Percentiles rank a stretch among this genome's conserved stretches.
phyloP scores from a whole-genome alignment of 306 rosid genomes.

The Citrullus colocynthis region DNA sequence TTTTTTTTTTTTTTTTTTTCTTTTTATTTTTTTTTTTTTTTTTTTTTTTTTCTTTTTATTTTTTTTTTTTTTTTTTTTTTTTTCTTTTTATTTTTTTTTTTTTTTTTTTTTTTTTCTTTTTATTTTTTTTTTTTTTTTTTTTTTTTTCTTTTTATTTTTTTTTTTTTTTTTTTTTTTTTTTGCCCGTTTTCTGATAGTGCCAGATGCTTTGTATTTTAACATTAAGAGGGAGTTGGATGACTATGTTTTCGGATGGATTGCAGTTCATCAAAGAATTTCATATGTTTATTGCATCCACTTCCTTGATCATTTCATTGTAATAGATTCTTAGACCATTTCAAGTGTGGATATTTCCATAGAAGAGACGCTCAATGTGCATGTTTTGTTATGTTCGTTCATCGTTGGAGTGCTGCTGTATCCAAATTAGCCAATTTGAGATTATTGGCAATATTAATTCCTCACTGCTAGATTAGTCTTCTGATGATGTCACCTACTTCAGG shows the following conservation, averaged over 20 bases:
- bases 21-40: background rate
- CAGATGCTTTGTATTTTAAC: background rate
- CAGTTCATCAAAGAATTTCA: background rate
- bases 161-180: background rate
- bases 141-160: background rate
- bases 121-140: background rate
- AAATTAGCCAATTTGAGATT: background rate
- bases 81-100: slow-evolving; percentile 1
- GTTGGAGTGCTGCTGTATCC: background rate
- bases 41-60: background rate
- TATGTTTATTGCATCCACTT: background rate
- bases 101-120: background rate
- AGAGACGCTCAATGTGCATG: background rate
- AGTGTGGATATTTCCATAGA: background rate
- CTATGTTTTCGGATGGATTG: background rate
- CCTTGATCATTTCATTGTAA: background rate
- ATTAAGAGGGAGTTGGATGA: background rate
- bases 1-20: background rate
- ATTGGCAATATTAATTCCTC: background rate
- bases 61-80: background rate
- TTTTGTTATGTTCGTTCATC: background rate
- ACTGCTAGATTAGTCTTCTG: background rate
- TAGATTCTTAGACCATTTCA: background rate
- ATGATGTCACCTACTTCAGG: background rate
- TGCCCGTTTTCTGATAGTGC: background rate